phyloP scores from a whole-genome alignment of 2,329 filamentous ascomycete genomes.

The Fusarium haematococcum region DNA sequence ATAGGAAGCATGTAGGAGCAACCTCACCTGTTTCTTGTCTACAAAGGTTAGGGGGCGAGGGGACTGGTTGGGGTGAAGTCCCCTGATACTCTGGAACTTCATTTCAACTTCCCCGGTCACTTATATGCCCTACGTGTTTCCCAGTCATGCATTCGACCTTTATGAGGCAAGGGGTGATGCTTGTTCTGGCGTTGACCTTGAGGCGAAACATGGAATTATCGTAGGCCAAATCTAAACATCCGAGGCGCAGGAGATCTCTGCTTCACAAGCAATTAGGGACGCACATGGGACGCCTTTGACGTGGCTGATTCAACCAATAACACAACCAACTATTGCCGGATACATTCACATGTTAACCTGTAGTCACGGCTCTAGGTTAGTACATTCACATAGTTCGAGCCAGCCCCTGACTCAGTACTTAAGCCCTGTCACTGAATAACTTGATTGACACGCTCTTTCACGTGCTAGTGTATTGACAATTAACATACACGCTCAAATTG shows the following conservation, averaged over 20 bases:
- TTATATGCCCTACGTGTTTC: neutral
- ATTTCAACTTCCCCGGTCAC: neutral
- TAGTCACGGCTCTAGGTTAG: neutral
- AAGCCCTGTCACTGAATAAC: neutral
- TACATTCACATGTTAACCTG: neutral
- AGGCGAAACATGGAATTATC: neutral
- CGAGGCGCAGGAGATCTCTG: neutral
- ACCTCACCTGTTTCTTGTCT: neutral
- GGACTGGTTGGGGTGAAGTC: neutral
- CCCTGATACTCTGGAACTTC: neutral
- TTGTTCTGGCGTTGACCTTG: neutral
- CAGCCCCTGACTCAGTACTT: neutral
- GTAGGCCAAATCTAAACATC: neutral
- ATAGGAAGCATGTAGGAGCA: neutral
- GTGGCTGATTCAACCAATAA: neutral
- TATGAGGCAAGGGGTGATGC: neutral
- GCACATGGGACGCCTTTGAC: conserved; percentile 1
- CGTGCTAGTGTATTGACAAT: neutral
- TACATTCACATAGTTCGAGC: neutral
- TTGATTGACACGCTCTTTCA: neutral
- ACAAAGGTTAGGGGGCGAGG: neutral
- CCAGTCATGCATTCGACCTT: neutral
- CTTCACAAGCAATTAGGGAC: neutral
- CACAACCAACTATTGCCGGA: neutral
- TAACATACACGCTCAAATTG: neutral